Conservation (phyloP, 2,329 filamentous ascomycete species). For the Thielaviopsis cerberus region DNA sequence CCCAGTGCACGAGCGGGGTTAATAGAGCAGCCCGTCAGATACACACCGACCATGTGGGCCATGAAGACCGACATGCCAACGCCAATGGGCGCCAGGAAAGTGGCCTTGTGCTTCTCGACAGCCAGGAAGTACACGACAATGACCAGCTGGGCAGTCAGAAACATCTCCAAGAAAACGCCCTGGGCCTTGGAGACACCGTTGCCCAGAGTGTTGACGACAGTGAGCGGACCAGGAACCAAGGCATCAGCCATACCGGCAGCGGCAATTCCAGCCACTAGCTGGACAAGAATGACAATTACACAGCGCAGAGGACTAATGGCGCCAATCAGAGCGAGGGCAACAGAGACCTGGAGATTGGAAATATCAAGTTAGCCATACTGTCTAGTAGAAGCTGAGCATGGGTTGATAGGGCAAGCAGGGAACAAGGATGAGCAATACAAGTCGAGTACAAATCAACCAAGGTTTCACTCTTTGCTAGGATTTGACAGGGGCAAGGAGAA, state of each 20-base stretch:
- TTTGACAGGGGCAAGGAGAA: neutral
- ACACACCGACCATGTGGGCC: conserved; percentile 26
- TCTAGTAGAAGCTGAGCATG: neutral
- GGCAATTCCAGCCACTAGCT: conserved; percentile 39
- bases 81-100: conserved; percentile 50
- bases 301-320: conserved; percentile 35
- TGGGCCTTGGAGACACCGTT: conserved; percentile 32
- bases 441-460: neutral
- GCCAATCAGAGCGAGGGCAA: conserved; percentile 40
- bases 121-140: conserved; percentile 52
- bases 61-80: conserved; percentile 57
- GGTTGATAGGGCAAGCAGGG: neutral
- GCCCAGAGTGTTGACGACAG: conserved; percentile 37
- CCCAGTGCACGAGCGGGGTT: conserved; percentile 34
- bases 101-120: conserved; percentile 54
- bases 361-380: neutral
- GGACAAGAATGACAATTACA: conserved; percentile 32
- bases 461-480: neutral
- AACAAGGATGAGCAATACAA: neutral
- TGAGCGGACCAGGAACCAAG: conserved; percentile 37
- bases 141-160: conserved; percentile 44
- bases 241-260: conserved; percentile 38
- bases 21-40: conserved; percentile 29
- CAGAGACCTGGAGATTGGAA: conserved; percentile 25
- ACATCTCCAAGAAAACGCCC: conserved; percentile 49